Evolutionary conservation across 1,284 basidiomycete genomes (phyloP), one percentile per base, ranked within the genome.

Genomic region (Coniferiporia sulphurascens): DNA sequence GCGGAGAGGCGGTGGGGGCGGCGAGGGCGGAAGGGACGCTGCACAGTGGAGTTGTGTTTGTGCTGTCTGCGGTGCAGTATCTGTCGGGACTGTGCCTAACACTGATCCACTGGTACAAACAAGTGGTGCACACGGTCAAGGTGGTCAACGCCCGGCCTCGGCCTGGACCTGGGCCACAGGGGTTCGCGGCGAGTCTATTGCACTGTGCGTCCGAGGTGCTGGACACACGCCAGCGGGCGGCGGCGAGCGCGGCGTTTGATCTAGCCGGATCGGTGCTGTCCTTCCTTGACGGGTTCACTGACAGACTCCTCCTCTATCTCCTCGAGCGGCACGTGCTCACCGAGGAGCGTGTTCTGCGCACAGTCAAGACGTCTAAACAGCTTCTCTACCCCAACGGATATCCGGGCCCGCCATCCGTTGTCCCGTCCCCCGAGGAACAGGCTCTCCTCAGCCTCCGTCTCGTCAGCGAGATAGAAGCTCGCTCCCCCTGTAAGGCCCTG

Each of bases 381-480:
- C 78, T 83, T 3, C 76, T 94, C 43, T 93, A 92, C 67, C 91
- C 92, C 4, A 85, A 87, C 61, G 91, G 91, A 19, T 90, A 89
- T 72, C 89, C 90, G 1, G 85, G 80, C 0, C 81, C 83, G 0
- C 70, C 83, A 0, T 82, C 85, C 4, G 73, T 77, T 3, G 86
- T 89, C 54, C 91, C 91, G 22, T 83, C 83, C 0, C 73, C 74
- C 0, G 87, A 89, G 65, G 87, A 91, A 69, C 87, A 91, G 68
- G 72, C 74, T 1, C 75, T 74, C 41, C 74, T 89, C 57, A 79
- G 81, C 21, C 76, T 79, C n/a, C 72, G 73, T 54, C 69, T 89
- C 13, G 68, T 82, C 27, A 69, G 72, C 32, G 76, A 82, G 66
- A 69, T 85, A 50, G 70, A 71, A 0, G 76, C 72, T 55, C 70